These are phyloP conservation scores for Colletotrichum plurivorum DNA, from an alignment of 2,329 filamentous ascomycete species.

Conservation along the genomic window DNA sequence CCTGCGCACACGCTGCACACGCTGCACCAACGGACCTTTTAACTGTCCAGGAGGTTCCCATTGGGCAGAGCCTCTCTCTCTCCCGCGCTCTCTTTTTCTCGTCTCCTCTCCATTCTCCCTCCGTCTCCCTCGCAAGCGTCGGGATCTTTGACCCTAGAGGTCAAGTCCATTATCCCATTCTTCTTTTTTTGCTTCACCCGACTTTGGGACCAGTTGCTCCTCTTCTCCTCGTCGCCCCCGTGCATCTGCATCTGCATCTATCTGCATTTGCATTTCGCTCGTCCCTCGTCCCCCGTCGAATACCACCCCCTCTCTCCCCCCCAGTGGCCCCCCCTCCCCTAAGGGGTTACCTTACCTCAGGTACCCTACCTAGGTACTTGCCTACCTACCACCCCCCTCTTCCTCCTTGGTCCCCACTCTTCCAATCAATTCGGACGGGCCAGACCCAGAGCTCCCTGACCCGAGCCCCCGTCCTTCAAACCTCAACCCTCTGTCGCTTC, in stretches of 20 bases:
- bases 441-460: slow-evolving; percentile 37
- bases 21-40: slow-evolving; percentile 14
- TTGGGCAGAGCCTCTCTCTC: slow-evolving; percentile 3
- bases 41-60: not conserved
- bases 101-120: not conserved
- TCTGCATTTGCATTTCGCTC: slow-evolving; percentile 31
- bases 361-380: not conserved
- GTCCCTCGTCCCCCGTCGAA: slow-evolving; percentile 35
- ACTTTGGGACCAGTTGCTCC: not conserved
- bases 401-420: slow-evolving; percentile 35
- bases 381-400: not conserved
- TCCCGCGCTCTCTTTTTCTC: not conserved
- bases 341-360: no score
- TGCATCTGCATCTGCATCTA: slow-evolving; percentile 29
- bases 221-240: not conserved
- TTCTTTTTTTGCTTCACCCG: slow-evolving; percentile 6
- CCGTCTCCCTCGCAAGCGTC: no score
- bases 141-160: no score
- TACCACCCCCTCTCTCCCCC: slow-evolving; percentile 5
- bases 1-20: not conserved
- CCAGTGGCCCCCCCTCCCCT: no score
- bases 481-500: slow-evolving; percentile 34
- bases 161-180: no score
- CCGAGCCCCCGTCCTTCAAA: slow-evolving; percentile 36
- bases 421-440: slow-evolving; percentile 40